phyloP scores from a whole-genome alignment of 768 basidiomycete genomes.

The Boletellus ananiceps region DNA sequence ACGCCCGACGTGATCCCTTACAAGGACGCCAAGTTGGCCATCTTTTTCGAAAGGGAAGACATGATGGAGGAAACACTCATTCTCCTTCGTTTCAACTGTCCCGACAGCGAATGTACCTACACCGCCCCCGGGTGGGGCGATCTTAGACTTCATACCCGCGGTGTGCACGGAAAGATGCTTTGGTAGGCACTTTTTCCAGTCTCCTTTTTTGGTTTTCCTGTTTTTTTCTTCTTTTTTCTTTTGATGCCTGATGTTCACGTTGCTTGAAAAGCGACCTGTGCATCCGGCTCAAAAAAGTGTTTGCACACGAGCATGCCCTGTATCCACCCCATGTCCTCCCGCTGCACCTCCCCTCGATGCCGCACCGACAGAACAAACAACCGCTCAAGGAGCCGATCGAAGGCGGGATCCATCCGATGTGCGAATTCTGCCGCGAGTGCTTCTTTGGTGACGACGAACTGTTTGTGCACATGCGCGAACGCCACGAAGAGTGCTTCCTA shows the following conservation, averaged over 20 bases:
- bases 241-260: background rate
- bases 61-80: slow-evolving; percentile 95
- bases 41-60: slow-evolving; percentile 84
- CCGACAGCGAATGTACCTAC: slow-evolving; percentile 77
- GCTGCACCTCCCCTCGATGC: slow-evolving; percentile 73
- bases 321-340: slow-evolving; percentile 65
- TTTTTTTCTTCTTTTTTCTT: background rate
- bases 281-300: slow-evolving; percentile 86
- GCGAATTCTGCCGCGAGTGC: slow-evolving; percentile 88
- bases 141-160: slow-evolving; percentile 78
- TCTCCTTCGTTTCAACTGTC: slow-evolving; percentile 92
- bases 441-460: slow-evolving; percentile 92
- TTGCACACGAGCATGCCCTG: slow-evolving; percentile 88
- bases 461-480: slow-evolving; percentile 89
- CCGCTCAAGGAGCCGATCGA: slow-evolving; percentile 54
- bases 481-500: slow-evolving; percentile 94
- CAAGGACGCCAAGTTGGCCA: slow-evolving; percentile 69
- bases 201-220: background rate
- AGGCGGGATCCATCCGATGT: slow-evolving; percentile 72
- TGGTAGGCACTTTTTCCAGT: slow-evolving; percentile 50
- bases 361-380: slow-evolving; percentile 37
- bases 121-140: slow-evolving; percentile 87
- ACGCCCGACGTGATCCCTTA: slow-evolving; percentile 49
- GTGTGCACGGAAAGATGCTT: slow-evolving; percentile 68
- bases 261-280: slow-evolving; percentile 68